Conservation (phyloP, 495 filamentous ascomycete species). For the Articulospora tetracladia region DNA sequence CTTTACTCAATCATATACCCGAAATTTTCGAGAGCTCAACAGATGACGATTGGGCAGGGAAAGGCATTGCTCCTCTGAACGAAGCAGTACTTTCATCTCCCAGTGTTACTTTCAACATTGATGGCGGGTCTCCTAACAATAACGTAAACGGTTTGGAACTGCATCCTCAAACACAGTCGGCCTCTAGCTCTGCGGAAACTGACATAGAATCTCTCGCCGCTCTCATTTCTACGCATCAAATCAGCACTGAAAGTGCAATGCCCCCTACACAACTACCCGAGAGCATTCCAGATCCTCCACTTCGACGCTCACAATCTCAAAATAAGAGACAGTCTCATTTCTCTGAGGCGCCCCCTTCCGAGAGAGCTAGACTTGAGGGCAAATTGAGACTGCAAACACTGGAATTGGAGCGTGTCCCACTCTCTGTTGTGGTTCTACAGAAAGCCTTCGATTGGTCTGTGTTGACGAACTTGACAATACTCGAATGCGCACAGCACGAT, state of each 20-base stretch:
- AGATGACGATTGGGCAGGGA: slow-evolving; percentile 13
- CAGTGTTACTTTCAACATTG: slow-evolving; percentile 9
- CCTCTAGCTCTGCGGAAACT: slow-evolving; percentile 7
- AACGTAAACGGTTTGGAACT: slow-evolving; percentile 1
- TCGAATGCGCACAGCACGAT: slow-evolving; percentile 75
- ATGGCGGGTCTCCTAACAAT: background rate
- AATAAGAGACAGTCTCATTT: slow-evolving; percentile 18
- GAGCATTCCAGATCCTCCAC: slow-evolving; percentile 3
- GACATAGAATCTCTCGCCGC: slow-evolving; percentile 14
- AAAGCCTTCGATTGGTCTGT: slow-evolving; percentile 76
- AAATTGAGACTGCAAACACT: slow-evolving; percentile 70
- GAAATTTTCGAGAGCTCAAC: slow-evolving; percentile 6
- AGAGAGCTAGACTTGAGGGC: slow-evolving; percentile 33
- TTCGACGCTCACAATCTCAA: slow-evolving; percentile 14
- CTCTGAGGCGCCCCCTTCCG: slow-evolving; percentile 12
- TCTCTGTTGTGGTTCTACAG: slow-evolving; percentile 65
- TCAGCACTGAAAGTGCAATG: background rate
- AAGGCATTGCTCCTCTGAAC: slow-evolving; percentile 3
- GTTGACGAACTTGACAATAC: slow-evolving; percentile 74
- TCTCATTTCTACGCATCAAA: slow-evolving; percentile 14
- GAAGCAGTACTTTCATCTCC: slow-evolving; percentile 5
- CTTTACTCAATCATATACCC: slow-evolving; percentile 6
- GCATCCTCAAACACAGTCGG: background rate
- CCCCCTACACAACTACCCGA: background rate
- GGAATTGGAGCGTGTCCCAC: slow-evolving; percentile 76